Evolutionary conservation across 1,284 basidiomycete genomes (phyloP), one percentile per base, ranked within the genome.

Genomic region (Somion occarium): DNA sequence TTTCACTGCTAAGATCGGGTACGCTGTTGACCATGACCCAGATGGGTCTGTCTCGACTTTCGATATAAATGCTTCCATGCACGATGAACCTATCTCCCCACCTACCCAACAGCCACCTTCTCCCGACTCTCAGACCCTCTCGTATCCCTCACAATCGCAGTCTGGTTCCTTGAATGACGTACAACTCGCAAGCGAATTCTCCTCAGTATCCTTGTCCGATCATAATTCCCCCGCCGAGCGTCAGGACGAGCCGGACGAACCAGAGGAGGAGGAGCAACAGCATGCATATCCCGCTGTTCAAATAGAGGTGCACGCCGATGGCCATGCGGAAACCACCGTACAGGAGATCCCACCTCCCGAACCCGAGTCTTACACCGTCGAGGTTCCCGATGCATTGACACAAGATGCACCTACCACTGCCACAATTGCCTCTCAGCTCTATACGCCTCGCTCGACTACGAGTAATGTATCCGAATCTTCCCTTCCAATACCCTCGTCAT

Each of bases 31-130:
- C 50, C 30, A 34, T 15, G 70, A 70, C 34, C 61, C 64, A n/a
- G 73, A 80, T 61, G 70, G 69, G 13, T 82, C 81, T 15, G 74
- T 83, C 43, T 83, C 83, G 13, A 82, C 80, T 0, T 68, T 83
- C 45, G 73, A 77, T 59, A 76, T 83, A 38, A 69, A 74, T 46
- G 66, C 64, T 13, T 46, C 65, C 12, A 46, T 52, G 23, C 50
- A 59, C 12, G 50, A 56, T 23, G 48, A 49, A 26, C 59, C 61
- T 23, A 54, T 57, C 11, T 62, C 61, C 2, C 56, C 59, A 5
- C 53, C 60, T 1, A 55, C 55, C 19, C 54, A 59, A 46, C 63
- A 56, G 22, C 56, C 62, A 0, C 56, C 53, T 5, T 59, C 63
- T 3, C 56, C 54, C 5, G 51, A 47, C 20, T 54, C 55, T n/a